Evolutionary conservation across 2,329 filamentous ascomycete genomes (phyloP).

Genomic region (Colletotrichum sp.): DNA sequence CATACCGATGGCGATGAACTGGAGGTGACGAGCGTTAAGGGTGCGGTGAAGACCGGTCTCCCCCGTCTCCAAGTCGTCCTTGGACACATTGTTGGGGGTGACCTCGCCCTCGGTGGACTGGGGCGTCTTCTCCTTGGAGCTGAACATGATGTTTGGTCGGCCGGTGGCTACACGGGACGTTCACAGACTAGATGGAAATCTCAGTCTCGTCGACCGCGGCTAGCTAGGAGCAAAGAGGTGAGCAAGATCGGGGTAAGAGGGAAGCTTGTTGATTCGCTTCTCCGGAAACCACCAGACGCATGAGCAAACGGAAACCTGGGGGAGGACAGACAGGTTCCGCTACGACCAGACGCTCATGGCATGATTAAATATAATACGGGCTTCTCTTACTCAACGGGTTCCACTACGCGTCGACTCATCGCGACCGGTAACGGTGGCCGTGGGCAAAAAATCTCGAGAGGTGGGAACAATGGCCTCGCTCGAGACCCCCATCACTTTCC

Average conservation of each 20-base stretch:
- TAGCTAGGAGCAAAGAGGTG: neutral
- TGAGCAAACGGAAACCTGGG: conserved; percentile 11
- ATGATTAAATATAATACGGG: conserved; percentile 17
- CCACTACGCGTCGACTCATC: conserved; percentile 19
- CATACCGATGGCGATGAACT: conserved; percentile 54
- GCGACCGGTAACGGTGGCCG: conserved; percentile 13
- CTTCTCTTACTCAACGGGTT: conserved; percentile 15
- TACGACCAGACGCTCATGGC: neutral
- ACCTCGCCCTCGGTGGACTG: conserved; percentile 17
- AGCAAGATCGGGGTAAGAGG: neutral
- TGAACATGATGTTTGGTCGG: conserved; percentile 2
- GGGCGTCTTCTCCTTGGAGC: conserved; percentile 17
- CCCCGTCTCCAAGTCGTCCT: conserved; percentile 41
- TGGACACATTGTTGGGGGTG: conserved; percentile 18
- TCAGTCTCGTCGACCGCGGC: conserved; percentile 7
- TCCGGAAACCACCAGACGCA: conserved; percentile 11
- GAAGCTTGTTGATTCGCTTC: conserved; percentile 11
- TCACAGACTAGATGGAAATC: neutral
- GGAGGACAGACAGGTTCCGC: neutral
- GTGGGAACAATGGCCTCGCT: conserved; percentile 9
- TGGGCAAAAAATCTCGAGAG: conserved; percentile 9
- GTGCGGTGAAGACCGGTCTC: conserved; percentile 39
- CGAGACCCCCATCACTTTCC: conserved; percentile 6
- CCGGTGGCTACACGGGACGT: neutral
- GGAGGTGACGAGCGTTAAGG: conserved; percentile 46